Percentiles rank a stretch among this genome's conserved stretches.
These are phyloP conservation scores for Chrysoporthe puriensis DNA, from an alignment of 2,329 filamentous ascomycete genomes.

Conservation along the genomic window DNA sequence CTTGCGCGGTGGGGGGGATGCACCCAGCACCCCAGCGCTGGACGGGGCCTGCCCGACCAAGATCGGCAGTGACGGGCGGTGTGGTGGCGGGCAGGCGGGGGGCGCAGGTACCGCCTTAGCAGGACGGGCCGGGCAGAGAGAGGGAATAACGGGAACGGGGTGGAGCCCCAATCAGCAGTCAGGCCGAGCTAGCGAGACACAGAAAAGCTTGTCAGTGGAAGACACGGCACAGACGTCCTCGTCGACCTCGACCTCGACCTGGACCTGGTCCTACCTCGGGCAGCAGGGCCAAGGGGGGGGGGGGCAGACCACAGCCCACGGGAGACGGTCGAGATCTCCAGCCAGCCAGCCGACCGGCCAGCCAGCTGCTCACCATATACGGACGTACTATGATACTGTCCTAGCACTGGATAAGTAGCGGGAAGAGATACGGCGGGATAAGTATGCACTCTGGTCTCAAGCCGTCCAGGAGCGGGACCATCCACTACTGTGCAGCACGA, in stretches of 20 bases:
- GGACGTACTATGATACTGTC: too few species aligned
- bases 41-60: neutral
- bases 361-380: too few species aligned
- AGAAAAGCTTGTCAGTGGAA: slow-evolving; percentile 24
- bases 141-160: slow-evolving; percentile 3
- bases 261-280: neutral
- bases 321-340: too few species aligned
- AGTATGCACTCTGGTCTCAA: neutral
- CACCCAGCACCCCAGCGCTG: neutral
- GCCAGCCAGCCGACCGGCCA: too few species aligned
- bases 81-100: neutral
- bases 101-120: slow-evolving; percentile 11
- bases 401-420: too few species aligned
- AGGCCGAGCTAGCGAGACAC: slow-evolving; percentile 18
- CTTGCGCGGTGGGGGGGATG: slow-evolving; percentile 5
- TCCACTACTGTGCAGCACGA: too few species aligned
- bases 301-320: neutral
- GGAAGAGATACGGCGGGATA: too few species aligned
- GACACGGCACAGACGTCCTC: neutral
- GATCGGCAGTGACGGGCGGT: slow-evolving; percentile 23
- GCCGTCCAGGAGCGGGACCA: neutral
- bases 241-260: neutral
- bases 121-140: neutral
- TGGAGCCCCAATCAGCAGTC: slow-evolving; percentile 10
- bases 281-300: neutral